These are phyloP conservation scores for Carpinus viminea DNA, from an alignment of 306 rosid genomes.

Conservation along the genomic window DNA sequence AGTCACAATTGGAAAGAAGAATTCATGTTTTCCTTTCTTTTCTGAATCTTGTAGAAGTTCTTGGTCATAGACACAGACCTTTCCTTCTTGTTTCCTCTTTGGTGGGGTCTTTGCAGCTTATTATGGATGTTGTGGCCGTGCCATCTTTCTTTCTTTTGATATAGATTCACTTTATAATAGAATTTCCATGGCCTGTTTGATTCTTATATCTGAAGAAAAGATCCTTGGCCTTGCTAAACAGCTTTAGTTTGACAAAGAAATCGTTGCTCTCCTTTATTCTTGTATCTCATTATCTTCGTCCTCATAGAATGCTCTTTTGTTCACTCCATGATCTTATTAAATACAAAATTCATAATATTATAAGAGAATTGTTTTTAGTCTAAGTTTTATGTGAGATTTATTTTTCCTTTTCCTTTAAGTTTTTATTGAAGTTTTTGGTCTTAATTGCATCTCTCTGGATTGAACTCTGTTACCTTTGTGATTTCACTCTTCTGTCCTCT, in stretches of 20 bases:
- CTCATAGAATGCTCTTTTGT: background rate
- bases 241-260: background rate
- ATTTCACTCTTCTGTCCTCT: background rate
- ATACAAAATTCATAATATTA: background rate
- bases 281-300: background rate
- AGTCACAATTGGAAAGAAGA: background rate
- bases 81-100: background rate
- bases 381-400: background rate
- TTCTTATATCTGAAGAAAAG: background rate
- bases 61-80: background rate
- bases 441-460: background rate
- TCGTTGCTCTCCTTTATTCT: background rate
- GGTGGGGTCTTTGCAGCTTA: background rate
- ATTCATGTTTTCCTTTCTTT: background rate
- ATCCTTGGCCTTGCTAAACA: background rate
- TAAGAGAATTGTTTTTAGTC: background rate
- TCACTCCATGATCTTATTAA: background rate
- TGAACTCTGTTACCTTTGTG: background rate
- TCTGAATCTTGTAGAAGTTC: background rate
- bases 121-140: background rate
- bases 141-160: background rate
- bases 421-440: background rate
- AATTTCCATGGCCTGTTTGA: background rate
- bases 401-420: background rate
- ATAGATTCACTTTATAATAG: background rate